Evolutionary conservation across 495 filamentous ascomycete species (phyloP).

Genomic region (Aspergillus bridgeri): DNA sequence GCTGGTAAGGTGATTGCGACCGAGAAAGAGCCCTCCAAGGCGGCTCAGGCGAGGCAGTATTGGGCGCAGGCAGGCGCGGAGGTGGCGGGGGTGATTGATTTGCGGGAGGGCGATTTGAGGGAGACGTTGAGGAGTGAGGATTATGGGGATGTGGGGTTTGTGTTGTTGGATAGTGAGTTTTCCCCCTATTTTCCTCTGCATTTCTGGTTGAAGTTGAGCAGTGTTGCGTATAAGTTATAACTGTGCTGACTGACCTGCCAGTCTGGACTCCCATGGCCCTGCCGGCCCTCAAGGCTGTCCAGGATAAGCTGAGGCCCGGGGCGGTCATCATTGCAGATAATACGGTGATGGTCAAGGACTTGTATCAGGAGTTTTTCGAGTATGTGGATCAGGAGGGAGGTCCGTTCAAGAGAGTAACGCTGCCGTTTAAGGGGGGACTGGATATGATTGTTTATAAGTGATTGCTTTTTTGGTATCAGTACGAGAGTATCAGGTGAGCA

Average conservation of each 20-base stretch:
- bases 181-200: background rate
- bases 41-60: conserved; percentile 39
- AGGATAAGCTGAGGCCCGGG: conserved; percentile 41
- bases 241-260: conserved; percentile 12
- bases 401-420: background rate
- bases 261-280: conserved; percentile 54
- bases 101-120: conserved; percentile 53
- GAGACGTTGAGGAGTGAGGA: conserved; percentile 47
- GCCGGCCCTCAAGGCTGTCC: conserved; percentile 45
- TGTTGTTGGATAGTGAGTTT: conserved; percentile 55
- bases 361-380: conserved; percentile 37
- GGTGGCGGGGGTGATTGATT: conserved; percentile 46
- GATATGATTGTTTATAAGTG: background rate
- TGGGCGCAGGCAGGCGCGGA: conserved; percentile 45
- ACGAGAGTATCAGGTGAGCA: too few species aligned
- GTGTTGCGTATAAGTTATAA: too few species aligned
- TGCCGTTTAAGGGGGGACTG: background rate
- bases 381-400: conserved; percentile 15
- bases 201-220: conserved; percentile 1
- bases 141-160: conserved; percentile 48
- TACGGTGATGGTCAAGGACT: conserved; percentile 25
- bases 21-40: conserved; percentile 53
- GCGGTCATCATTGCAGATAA: conserved; percentile 53
- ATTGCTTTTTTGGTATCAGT: too few species aligned
- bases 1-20: conserved; percentile 50